Evolutionary conservation across 2,329 filamentous ascomycete species (phyloP).

Genomic region (Blastomyces percursus): DNA sequence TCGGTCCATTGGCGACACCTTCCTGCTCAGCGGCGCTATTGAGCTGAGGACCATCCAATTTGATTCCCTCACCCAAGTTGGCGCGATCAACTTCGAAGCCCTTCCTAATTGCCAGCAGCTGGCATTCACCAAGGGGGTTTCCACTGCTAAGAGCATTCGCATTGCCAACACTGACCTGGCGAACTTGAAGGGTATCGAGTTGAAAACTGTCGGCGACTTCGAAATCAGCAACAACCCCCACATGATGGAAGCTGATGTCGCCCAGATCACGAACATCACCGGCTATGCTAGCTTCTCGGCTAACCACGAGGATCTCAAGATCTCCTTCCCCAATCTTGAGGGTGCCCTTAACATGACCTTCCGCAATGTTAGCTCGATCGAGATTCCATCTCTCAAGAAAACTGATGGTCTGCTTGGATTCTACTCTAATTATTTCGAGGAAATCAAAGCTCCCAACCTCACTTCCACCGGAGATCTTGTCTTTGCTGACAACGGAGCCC

Average conservation of each 20-base stretch:
- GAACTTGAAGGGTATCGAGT: constrained; percentile 68
- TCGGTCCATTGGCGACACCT: constrained; percentile 54
- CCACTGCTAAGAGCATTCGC: constrained; percentile 54
- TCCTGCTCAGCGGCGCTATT: constrained; percentile 58
- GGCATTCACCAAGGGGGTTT: constrained; percentile 54
- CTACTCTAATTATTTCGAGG: constrained; percentile 55
- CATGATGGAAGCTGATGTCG: constrained; percentile 59
- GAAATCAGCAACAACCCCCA: constrained; percentile 85
- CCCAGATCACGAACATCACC: constrained; percentile 66
- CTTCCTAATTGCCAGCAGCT: constrained; percentile 54
- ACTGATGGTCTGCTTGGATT: constrained; percentile 76
- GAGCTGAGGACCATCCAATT: constrained; percentile 59
- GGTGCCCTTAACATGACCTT: constrained; percentile 72
- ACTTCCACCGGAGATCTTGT: constrained; percentile 42
- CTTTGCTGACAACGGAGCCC: constrained; percentile 45
- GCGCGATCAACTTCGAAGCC: constrained; percentile 58
- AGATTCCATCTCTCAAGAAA: constrained; percentile 57
- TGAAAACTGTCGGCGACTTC: constrained; percentile 60
- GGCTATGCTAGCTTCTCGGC: constrained; percentile 60
- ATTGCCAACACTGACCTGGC: constrained; percentile 81
- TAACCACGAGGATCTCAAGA: constrained; percentile 63
- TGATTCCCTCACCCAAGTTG: constrained; percentile 52
- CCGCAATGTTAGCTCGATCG: constrained; percentile 65
- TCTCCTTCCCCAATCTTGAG: constrained; percentile 67
- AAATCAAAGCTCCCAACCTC: constrained; percentile 37